phyloP scores from a whole-genome alignment of 1,284 basidiomycete species.

The Ceratobasidium sp. region DNA sequence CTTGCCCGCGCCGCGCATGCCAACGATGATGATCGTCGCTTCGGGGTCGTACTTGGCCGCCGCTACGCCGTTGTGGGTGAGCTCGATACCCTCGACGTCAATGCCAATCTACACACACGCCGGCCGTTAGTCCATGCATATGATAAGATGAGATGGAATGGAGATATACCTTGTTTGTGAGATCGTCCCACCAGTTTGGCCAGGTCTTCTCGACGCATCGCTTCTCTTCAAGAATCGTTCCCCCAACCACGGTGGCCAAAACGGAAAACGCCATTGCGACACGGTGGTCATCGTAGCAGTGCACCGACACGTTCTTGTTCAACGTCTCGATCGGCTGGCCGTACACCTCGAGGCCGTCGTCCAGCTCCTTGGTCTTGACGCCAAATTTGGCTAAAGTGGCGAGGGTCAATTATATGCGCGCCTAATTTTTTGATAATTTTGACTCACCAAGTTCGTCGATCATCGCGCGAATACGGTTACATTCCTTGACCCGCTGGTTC shows the following conservation, averaged over 20 bases:
- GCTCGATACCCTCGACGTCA: slow-evolving; percentile 86
- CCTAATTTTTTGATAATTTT: background rate
- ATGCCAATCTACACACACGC: slow-evolving; percentile 81
- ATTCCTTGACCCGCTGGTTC: slow-evolving; percentile 99
- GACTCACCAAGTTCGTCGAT: slow-evolving; percentile 89
- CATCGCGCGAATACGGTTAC: slow-evolving; percentile 97
- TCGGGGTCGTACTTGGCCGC: slow-evolving; percentile 64
- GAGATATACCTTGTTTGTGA: slow-evolving; percentile 84
- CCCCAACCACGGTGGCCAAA: slow-evolving; percentile 79
- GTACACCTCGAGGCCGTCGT: slow-evolving; percentile 93
- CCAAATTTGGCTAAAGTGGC: slow-evolving; percentile 87
- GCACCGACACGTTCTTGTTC: slow-evolving; percentile 79
- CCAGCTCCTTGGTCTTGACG: slow-evolving; percentile 91
- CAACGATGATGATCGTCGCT: slow-evolving; percentile 87
- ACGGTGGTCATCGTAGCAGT: slow-evolving; percentile 98
- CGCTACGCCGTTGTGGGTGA: slow-evolving; percentile 50
- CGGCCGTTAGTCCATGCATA: slow-evolving; percentile 42
- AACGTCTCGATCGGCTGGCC: slow-evolving; percentile 78
- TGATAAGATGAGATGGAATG: slow-evolving; percentile 1
- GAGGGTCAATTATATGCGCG: slow-evolving; percentile 37
- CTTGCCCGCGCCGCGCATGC: slow-evolving; percentile 98
- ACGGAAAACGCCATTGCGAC: slow-evolving; percentile 99
- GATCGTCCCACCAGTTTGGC: slow-evolving; percentile 99
- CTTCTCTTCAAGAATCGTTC: slow-evolving; percentile 93
- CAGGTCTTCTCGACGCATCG: slow-evolving; percentile 99